A percentile compares a stretch with the other conserved stretches of the same genome.
phyloP scores from a whole-genome alignment of 805 yeast species.

The Lachancea kluyveri region DNA sequence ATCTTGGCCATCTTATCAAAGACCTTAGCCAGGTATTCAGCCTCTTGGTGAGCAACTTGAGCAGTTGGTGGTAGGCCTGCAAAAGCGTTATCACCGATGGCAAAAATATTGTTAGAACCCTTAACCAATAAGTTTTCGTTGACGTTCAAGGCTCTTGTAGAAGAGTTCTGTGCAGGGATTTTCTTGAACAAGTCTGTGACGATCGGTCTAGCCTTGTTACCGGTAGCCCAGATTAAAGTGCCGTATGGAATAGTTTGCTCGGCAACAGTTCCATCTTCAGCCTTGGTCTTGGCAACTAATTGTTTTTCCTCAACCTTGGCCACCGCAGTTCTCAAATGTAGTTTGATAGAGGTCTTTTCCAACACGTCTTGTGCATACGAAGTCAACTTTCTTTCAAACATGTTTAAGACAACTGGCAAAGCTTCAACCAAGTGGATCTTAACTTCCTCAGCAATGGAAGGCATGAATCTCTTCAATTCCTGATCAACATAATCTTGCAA shows the following conservation, averaged over 20 bases:
- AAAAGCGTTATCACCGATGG: constrained; percentile 88
- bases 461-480: constrained; percentile 82
- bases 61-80: constrained; percentile 94
- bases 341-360: constrained; percentile 53
- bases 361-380: constrained; percentile 39
- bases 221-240: constrained; percentile 94
- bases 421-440: constrained; percentile 87
- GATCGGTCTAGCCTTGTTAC: constrained; percentile 80
- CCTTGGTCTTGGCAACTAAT: constrained; percentile 67
- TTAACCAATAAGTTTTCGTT: constrained; percentile 74
- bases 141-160: constrained; percentile 82
- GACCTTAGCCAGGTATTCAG: constrained; percentile 66
- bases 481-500: constrained; percentile 90
- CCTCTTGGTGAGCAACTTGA: constrained; percentile 94
- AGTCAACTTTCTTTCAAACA: constrained; percentile 40
- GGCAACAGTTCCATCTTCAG: constrained; percentile 63
- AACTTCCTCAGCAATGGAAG: constrained; percentile 78
- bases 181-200: constrained; percentile 59
- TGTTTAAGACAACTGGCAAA: constrained; percentile 71
- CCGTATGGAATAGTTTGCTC: constrained; percentile 72
- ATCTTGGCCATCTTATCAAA: constrained; percentile 52
- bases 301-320: constrained; percentile 71
- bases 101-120: constrained; percentile 78
- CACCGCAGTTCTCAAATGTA: constrained; percentile 83
- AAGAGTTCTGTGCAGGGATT: constrained; percentile 72